phyloP scores from a whole-genome alignment of 495 filamentous ascomycete species.

The Thermothielavioides terrestris region DNA sequence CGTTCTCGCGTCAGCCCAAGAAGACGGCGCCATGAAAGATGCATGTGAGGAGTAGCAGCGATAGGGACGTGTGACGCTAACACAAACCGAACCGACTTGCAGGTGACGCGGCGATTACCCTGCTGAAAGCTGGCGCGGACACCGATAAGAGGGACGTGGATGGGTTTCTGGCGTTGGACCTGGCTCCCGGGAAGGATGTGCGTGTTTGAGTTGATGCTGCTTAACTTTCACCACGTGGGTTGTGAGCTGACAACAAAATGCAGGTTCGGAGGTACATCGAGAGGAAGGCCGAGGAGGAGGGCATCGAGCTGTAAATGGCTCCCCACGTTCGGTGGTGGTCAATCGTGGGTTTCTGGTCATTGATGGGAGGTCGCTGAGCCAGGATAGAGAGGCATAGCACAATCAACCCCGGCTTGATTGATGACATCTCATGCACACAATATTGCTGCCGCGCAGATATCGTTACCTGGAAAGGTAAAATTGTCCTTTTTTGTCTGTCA shows the following conservation, averaged over 20 bases:
- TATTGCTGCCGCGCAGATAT: no score
- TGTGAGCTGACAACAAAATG: neutral
- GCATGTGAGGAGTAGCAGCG: no score
- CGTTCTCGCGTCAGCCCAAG: neutral
- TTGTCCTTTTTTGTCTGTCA: neutral
- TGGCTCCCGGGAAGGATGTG: constrained; percentile 68
- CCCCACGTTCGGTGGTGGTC: no score
- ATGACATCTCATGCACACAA: constrained; percentile 1
- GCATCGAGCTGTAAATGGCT: constrained; percentile 62
- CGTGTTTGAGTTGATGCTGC: no score
- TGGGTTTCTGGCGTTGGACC: constrained; percentile 64
- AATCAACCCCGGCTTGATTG: neutral
- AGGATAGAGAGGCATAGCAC: constrained; percentile 1
- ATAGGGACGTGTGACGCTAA: no score
- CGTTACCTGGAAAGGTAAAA: neutral
- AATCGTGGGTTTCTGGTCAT: no score
- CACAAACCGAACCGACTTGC: no score
- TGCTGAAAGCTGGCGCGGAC: constrained; percentile 81
- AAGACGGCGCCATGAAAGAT: no score
- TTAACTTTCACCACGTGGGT: no score
- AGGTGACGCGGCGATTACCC: constrained; percentile 69
- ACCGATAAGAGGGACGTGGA: constrained; percentile 67
- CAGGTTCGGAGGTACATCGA: constrained; percentile 71
- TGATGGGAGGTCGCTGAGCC: neutral
- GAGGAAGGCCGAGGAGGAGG: constrained; percentile 73